phyloP scores from a whole-genome alignment of 768 basidiomycete species.

The Termitomyces sp. region DNA sequence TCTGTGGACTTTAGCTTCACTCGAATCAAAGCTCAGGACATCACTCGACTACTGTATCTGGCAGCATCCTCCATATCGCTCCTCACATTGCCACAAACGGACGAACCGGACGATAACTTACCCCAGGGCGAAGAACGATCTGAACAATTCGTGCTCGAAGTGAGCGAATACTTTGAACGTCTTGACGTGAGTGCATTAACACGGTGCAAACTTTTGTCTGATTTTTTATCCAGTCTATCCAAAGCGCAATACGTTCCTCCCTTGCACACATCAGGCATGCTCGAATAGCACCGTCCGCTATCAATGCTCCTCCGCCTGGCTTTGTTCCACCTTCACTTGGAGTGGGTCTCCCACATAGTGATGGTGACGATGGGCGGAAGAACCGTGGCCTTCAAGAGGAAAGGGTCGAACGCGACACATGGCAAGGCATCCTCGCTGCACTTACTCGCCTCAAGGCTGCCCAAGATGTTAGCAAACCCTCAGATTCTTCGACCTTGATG shows the following conservation, averaged over 20 bases:
- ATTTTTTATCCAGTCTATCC: conserved; percentile 49
- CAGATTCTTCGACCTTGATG: conserved; percentile 15
- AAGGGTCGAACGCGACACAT: conserved; percentile 69
- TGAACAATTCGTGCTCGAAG: conserved; percentile 80
- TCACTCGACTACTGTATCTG: conserved; percentile 65
- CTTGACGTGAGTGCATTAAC: conserved; percentile 51
- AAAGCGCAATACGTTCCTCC: conserved; percentile 68
- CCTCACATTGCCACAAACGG: conserved; percentile 79
- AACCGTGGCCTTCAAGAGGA: conserved; percentile 73
- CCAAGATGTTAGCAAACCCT: conserved; percentile 19
- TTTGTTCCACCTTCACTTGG: conserved; percentile 77
- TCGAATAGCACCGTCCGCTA: conserved; percentile 83
- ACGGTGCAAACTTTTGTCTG: neutral
- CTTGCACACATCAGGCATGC: conserved; percentile 78
- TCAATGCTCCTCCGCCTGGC: conserved; percentile 67
- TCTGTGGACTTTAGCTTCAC: neutral
- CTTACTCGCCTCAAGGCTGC: conserved; percentile 55
- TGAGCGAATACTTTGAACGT: conserved; percentile 80
- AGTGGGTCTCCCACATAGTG: conserved; percentile 56
- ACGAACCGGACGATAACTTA: conserved; percentile 56
- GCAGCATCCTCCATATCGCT: conserved; percentile 77
- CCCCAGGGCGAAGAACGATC: conserved; percentile 81
- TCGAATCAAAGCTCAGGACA: conserved; percentile 48
- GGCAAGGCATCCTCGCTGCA: conserved; percentile 68
- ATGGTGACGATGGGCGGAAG: conserved; percentile 26